A percentile compares a stretch with the other conserved stretches of the same genome.
Conservation (phyloP, 2,329 filamentous ascomycete genomes). For the Pseudocercospora macadamiae region DNA sequence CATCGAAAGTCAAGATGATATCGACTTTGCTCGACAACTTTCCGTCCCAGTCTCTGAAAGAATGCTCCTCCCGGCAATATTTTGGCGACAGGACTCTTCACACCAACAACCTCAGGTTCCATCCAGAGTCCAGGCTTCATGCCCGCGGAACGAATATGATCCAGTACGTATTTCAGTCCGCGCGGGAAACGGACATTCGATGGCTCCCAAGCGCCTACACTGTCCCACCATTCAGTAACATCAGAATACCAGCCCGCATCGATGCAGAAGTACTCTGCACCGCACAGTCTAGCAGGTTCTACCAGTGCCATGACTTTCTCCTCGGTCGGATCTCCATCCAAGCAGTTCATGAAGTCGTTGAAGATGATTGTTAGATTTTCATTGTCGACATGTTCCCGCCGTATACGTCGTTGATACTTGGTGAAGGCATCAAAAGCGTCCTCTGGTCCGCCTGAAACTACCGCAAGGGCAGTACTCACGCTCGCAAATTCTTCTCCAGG, state of each 20-base stretch:
- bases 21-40: conserved; percentile 6
- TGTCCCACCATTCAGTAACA: background rate
- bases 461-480: background rate
- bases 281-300: background rate
- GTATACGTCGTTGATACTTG: background rate
- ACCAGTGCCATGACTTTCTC: background rate
- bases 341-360: background rate
- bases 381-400: background rate
- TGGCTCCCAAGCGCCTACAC: background rate
- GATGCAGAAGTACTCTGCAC: conserved; percentile 1
- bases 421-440: background rate
- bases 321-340: background rate
- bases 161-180: background rate
- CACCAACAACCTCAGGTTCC: conserved; percentile 4
- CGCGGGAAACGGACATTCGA: background rate
- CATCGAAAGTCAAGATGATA: conserved; percentile 14
- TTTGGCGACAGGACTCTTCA: background rate
- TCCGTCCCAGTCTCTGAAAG: conserved; percentile 1
- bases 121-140: conserved; percentile 9
- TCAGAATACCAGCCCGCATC: background rate
- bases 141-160: background rate
- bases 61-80: conserved; percentile 4
- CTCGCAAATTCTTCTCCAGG: background rate
- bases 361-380: background rate
- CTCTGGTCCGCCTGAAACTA: background rate